Conservation (phyloP, 495 filamentous ascomycete species). For the Pyrenula aspistea region DNA sequence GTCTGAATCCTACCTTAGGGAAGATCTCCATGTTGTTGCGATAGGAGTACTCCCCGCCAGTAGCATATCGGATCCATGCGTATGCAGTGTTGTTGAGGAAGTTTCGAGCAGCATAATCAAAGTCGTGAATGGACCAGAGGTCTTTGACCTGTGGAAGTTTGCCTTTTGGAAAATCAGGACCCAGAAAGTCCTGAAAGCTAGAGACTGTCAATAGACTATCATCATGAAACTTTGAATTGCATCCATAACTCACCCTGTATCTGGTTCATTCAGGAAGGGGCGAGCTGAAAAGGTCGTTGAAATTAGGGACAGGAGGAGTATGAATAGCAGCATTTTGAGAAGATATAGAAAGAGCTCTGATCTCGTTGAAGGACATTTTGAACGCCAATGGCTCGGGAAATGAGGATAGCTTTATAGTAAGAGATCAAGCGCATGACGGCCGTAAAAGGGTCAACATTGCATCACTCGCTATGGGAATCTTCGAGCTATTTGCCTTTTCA, state of each 20-base stretch:
- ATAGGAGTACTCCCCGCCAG: background rate
- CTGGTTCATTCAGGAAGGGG: background rate
- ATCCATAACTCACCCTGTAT: background rate
- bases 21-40: background rate
- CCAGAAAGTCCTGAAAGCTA: background rate
- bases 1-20: background rate
- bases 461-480: too few species aligned
- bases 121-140: background rate
- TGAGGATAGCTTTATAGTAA: too few species aligned
- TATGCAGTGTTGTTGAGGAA: background rate
- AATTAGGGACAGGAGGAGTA: background rate
- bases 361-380: too few species aligned
- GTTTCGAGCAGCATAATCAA: background rate
- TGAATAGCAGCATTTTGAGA: background rate
- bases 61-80: background rate
- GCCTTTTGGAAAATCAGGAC: background rate
- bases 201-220: background rate
- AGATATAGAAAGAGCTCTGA: too few species aligned
- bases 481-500: too few species aligned
- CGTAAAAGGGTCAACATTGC: background rate
- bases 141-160: background rate
- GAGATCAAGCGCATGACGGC: too few species aligned
- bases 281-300: background rate
- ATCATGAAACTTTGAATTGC: background rate
- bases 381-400: too few species aligned